Base-by-base conservation (phyloP, 2,329 filamentous ascomycete species). In the Aspergillus piperis region DNA sequence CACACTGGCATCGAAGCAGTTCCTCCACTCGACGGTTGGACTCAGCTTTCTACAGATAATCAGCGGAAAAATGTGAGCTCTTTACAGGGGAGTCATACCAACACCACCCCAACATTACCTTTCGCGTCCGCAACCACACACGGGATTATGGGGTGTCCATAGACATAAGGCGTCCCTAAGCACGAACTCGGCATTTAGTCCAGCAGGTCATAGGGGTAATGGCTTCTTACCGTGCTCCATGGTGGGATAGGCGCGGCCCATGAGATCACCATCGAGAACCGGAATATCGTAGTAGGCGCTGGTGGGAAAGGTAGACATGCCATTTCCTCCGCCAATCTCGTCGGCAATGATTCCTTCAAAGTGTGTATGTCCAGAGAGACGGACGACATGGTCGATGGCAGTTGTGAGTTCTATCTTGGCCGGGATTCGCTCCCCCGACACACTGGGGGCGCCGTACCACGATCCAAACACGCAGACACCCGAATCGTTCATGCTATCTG, bases 201-300 rank as follows among this genome's bases (percentile, higher is more conserved):
- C 3, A 13, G 30, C 11, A 25, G 32, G 10, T 32, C 4, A 48
- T 27, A 21, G 17, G 17, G 23, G 30, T 30, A 30, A 49, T 4
- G 19, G 10, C 2, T 23, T 6, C 10, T 11, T 44, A 44, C 11
- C 60, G n/a, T 67, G 64, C 41, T 62, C 62, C 21, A 66, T 55
- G 6, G 60, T 66, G 1, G 80, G 80, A 63, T 80, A 81, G 6
- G 78, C 80, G 17, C 79, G 68, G 8, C 79, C 79, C 80, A 81
- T 81, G 69, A 78, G 76, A 60, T 81, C 80, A 3, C 75, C 78
- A 54, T 81, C 79, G 3, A 80, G 72, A 21, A 76, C 75, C 0
- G 79, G 78, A 8, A 79, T 66, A 47, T 78, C 71, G 48, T 71
- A 72, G 21, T 66, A 60, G 38, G 64, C 69, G 47, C 69, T 65